Evolutionary conservation across 257 asterid genomes (phyloP).

Genomic region (Nicotiana noctiflora): DNA sequence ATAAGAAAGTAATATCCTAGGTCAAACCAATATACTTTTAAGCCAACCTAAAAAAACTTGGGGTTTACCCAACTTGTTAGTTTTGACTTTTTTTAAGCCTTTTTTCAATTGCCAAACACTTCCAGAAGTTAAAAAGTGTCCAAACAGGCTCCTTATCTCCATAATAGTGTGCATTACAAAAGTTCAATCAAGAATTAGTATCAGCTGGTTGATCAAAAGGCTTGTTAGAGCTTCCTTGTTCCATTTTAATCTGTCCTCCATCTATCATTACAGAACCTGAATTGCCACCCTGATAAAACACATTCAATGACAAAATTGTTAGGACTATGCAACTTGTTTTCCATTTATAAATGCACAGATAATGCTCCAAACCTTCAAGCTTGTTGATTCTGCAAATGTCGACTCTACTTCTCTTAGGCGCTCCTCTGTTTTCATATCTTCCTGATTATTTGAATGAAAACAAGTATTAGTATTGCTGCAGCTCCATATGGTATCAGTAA

Average conservation of each 20-base stretch:
- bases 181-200: conserved; percentile 8
- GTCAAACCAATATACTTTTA: too few species aligned
- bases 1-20: too few species aligned
- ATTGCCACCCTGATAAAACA: conserved; percentile 21
- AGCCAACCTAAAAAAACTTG: too few species aligned
- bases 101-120: too few species aligned
- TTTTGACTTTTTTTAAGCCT: too few species aligned
- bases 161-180: too few species aligned
- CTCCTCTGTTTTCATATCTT: conserved; percentile 27
- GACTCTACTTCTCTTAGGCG: conserved; percentile 20
- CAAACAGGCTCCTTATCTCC: too few species aligned
- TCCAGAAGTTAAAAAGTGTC: too few species aligned
- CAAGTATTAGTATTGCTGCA: neutral
- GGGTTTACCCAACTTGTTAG: too few species aligned
- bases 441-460: conserved; percentile 16
- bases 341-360: neutral
- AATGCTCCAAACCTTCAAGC: conserved; percentile 21
- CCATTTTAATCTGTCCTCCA: conserved; percentile 23
- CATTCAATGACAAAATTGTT: neutral
- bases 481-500: neutral
- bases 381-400: conserved; percentile 13
- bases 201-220: conserved; percentile 26
- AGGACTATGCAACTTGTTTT: neutral
- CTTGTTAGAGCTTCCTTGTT: conserved; percentile 27
- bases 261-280: conserved; percentile 15